phyloP scores from a whole-genome alignment of 306 rosid species.

The Neltuma alba region DNA sequence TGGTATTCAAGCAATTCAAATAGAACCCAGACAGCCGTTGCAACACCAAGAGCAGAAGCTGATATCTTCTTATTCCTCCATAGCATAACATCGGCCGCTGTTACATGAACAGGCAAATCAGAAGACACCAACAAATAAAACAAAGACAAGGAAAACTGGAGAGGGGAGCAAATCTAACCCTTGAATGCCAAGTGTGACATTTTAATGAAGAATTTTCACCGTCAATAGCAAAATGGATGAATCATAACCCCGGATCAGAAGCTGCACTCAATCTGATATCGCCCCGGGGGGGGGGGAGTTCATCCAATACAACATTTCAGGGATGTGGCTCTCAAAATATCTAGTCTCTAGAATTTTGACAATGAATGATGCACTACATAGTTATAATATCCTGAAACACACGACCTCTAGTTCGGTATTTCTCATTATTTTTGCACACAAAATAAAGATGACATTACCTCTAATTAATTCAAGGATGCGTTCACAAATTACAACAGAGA shows the following conservation, averaged over 20 bases:
- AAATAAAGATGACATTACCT: background rate
- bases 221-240: background rate
- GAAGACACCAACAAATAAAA: background rate
- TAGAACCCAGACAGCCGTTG: constrained; percentile 78
- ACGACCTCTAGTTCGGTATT: background rate
- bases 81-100: constrained; percentile 91
- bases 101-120: constrained; percentile 29
- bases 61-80: constrained; percentile 97
- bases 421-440: background rate
- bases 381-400: background rate
- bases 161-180: constrained; percentile 35
- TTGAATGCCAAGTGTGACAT: background rate
- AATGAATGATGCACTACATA: background rate
- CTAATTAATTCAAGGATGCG: background rate
- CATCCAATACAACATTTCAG: background rate
- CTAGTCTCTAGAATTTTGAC: background rate
- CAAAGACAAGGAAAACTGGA: background rate
- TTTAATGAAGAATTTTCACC: background rate
- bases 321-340: background rate
- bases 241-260: background rate
- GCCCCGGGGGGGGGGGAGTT: background rate
- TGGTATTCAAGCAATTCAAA: constrained; percentile 84
- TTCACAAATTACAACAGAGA: background rate
- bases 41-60: constrained; percentile 66
- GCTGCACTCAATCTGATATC: background rate